Conservation (phyloP, 345 rosid genomes). For the Populus davidiana region DNA sequence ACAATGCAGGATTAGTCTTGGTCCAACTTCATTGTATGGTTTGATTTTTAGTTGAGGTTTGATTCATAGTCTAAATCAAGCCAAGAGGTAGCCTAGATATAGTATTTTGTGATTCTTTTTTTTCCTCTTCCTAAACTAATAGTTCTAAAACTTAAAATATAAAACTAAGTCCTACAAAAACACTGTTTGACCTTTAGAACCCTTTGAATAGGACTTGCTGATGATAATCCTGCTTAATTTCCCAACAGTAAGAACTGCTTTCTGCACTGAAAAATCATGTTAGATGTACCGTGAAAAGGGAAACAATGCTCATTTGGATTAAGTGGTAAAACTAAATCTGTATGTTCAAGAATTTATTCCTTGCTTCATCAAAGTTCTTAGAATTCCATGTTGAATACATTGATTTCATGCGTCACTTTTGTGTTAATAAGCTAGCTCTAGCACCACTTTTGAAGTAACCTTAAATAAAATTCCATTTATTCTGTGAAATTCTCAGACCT, state of each 20-base stretch:
- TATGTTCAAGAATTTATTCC: background rate
- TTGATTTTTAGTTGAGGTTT: background rate
- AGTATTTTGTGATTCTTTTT: background rate
- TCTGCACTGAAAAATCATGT: background rate
- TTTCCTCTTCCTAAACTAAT: background rate
- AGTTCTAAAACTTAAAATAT: background rate
- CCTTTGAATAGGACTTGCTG: background rate
- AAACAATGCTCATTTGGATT: background rate
- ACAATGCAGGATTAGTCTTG: background rate
- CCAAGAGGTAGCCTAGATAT: background rate
- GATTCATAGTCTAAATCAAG: background rate
- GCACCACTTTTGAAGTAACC: background rate
- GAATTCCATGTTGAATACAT: background rate
- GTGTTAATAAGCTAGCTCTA: background rate
- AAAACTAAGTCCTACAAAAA: background rate
- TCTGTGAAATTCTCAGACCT: background rate
- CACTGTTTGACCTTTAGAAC: background rate
- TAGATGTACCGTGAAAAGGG: background rate
- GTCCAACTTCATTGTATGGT: background rate
- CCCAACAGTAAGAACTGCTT: background rate
- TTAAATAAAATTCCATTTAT: background rate
- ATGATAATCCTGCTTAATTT: background rate
- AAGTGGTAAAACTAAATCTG: background rate
- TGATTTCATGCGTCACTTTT: background rate
- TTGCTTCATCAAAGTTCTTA: background rate